Evolutionary conservation across 768 basidiomycete species (phyloP), one percentile per base, ranked within the genome.

Genomic region (Pisolithus albus): DNA sequence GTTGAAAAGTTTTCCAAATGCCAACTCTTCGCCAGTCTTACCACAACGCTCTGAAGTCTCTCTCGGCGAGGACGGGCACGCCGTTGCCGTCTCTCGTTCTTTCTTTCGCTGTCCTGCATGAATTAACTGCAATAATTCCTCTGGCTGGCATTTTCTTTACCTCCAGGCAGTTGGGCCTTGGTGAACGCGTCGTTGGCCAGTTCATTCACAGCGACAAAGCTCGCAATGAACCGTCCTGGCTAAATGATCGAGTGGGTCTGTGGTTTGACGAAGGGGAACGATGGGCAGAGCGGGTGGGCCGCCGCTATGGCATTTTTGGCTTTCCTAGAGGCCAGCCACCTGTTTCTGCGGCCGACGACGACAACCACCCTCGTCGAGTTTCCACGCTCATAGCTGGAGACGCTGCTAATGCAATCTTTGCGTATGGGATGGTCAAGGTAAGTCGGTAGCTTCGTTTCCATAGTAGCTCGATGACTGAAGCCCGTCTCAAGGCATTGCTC

Each of bases 61-160:
- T 92, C 10, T 83, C 92, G 16, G 67, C 74, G 6, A 78, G 83
- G 36, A 90, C 90, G 16, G 81, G 86, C 16, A 75, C 87, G 2
- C 88, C 89, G 13, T 63, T 94, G 0, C 75, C 90, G 1, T 91
- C 90, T 10, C 77, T 96, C 46, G 48, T 55, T 56, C 79, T 88
- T 39, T 90, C 92, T 0, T 95, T 96, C 57, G 82, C 79, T 5
- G 69, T 93, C 49, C 73, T 96, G 2, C 93, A 96, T 62, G 92
- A 96, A 62, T 56, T 90, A 10, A 92, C 91, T 0, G 91, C 92
- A 0, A 61, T 93, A 46, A 73, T 82, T 0, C 90, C 92, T 2
- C 75, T 93, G 26, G 76, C 85, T 4, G 78, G 81, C 34, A 63
- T 88, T 37, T 95, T 92, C 65, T 90, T 81, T 61, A 72, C 74